Evolutionary conservation across 2,329 filamentous ascomycete species (phyloP).

Genomic region (Fusarium nodosum): DNA sequence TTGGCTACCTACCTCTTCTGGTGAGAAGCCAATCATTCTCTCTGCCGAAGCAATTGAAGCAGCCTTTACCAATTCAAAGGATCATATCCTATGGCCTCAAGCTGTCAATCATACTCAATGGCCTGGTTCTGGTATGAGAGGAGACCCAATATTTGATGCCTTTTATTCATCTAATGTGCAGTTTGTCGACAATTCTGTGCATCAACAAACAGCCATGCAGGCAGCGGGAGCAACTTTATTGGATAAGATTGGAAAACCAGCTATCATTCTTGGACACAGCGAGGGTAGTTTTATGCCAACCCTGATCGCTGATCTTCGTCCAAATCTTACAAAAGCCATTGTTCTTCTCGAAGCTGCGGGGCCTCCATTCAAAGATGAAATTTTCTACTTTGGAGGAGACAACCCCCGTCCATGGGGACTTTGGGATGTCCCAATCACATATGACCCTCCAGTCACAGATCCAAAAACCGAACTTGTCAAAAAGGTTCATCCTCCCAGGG

Average conservation of each 20-base stretch:
- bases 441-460: constrained; percentile 55
- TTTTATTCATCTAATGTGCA: constrained; percentile 47
- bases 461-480: constrained; percentile 35
- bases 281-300: constrained; percentile 60
- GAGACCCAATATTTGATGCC: constrained; percentile 38
- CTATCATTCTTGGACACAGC: constrained; percentile 60
- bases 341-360: constrained; percentile 62
- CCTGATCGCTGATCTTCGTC: constrained; percentile 50
- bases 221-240: constrained; percentile 57
- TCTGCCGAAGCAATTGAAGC: constrained; percentile 40
- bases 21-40: constrained; percentile 30
- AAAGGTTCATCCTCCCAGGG: constrained; percentile 9
- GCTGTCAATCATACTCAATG: constrained; percentile 45
- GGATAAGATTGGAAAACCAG: constrained; percentile 59
- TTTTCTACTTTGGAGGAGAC: constrained; percentile 55
- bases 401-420: constrained; percentile 60
- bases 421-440: constrained; percentile 63
- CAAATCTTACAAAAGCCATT: constrained; percentile 58
- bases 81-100: constrained; percentile 45
- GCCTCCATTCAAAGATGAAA: constrained; percentile 61
- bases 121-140: constrained; percentile 39
- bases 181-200: constrained; percentile 40
- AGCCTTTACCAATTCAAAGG: constrained; percentile 35
- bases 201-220: constrained; percentile 39
- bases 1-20: constrained; percentile 30